A percentile compares a stretch with the other conserved stretches of the same genome.
Evolutionary conservation across 345 rosid species (phyloP).

Genomic region (Bruguiera gymnorhiza): DNA sequence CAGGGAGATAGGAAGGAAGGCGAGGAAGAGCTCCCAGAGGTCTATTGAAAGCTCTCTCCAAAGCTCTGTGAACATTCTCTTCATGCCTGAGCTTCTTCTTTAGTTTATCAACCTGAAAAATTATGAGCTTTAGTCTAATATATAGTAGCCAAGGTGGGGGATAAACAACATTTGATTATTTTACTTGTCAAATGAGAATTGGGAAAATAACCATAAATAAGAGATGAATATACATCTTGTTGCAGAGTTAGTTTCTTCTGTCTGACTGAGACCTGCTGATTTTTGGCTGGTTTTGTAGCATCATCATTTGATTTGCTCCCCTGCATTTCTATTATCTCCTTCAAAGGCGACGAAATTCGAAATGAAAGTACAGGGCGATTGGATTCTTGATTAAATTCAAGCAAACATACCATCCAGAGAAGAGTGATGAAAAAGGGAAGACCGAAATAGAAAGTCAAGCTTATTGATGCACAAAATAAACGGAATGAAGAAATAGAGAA

Average conservation of each 20-base stretch:
- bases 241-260: constrained; percentile 62
- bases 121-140: constrained; percentile 3
- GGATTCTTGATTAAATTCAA: neutral
- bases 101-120: constrained; percentile 70
- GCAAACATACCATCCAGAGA: neutral
- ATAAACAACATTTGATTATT: neutral
- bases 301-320: constrained; percentile 32
- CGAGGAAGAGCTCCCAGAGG: constrained; percentile 96
- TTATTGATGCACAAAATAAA: neutral
- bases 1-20: constrained; percentile 86
- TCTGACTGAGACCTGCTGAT: constrained; percentile 33
- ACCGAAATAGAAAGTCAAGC: neutral
- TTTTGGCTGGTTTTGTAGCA: constrained; percentile 34
- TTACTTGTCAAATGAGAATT: neutral
- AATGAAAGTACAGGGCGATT: neutral
- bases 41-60: constrained; percentile 80
- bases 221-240: constrained; percentile 54
- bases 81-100: constrained; percentile 78
- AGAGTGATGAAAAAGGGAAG: neutral
- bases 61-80: constrained; percentile 81
- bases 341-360: constrained; percentile 14
- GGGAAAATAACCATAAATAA: neutral
- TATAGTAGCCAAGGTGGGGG: neutral
- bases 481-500: neutral
- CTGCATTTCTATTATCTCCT: constrained; percentile 44